phyloP scores from a whole-genome alignment of 257 asterid species.

The Scutellaria minor region DNA sequence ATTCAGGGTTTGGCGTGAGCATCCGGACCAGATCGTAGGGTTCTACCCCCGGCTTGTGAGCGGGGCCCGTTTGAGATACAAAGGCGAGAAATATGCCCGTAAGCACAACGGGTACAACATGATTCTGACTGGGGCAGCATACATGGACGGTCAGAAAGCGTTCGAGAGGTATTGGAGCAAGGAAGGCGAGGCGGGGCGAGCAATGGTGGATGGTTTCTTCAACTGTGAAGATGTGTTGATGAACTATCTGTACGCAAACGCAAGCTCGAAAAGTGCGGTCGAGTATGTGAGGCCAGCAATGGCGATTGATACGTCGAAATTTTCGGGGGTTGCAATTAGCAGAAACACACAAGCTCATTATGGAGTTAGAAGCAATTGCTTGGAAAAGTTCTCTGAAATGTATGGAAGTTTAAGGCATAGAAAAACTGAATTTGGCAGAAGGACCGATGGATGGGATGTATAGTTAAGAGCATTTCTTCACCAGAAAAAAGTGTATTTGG shows the following conservation, averaged over 20 bases:
- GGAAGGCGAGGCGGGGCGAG: constrained; percentile 62
- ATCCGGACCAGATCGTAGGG: constrained; percentile 83
- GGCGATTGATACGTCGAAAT: constrained; percentile 82
- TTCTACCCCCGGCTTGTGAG: constrained; percentile 78
- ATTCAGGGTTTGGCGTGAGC: constrained; percentile 83
- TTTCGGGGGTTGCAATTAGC: constrained; percentile 86
- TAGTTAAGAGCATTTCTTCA: constrained; percentile 41
- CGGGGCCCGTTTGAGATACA: constrained; percentile 55
- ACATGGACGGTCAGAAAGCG: constrained; percentile 59
- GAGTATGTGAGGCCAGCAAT: constrained; percentile 77
- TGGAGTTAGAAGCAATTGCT: constrained; percentile 66
- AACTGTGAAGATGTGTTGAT: constrained; percentile 93
- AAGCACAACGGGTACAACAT: constrained; percentile 75
- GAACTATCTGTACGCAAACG: constrained; percentile 86
- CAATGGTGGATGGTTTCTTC: constrained; percentile 61
- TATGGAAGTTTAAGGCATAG: constrained; percentile 68
- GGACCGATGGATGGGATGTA: constrained; percentile 97
- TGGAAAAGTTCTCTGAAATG: constrained; percentile 58
- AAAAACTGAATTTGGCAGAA: constrained; percentile 61
- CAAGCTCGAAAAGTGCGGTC: constrained; percentile 58
- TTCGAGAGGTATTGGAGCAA: constrained; percentile 84
- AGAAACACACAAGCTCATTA: constrained; percentile 75
- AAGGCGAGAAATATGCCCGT: constrained; percentile 83
- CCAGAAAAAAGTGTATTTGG: background rate
- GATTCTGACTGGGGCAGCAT: constrained; percentile 96